A percentile compares a stretch with the other conserved stretches of the same genome.
Conservation (phyloP, 768 basidiomycete genomes). For the Mycena kentingensis region DNA sequence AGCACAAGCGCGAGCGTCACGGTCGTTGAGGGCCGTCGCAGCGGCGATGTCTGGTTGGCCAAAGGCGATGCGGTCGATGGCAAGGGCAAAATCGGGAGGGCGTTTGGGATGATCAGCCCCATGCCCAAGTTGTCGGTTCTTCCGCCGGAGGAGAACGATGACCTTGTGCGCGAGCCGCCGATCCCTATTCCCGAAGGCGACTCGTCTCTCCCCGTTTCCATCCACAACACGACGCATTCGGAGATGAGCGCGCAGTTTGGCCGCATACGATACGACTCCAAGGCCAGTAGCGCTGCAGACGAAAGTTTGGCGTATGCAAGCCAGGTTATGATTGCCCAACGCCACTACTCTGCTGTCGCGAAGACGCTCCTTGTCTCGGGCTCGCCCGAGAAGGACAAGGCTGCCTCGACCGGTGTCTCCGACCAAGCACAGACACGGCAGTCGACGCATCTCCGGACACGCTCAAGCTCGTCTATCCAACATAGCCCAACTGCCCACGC, state of each 20-base stretch:
- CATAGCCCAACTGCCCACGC: constrained; percentile 38
- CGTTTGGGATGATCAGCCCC: constrained; percentile 62
- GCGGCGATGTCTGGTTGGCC: constrained; percentile 73
- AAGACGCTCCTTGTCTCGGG: constrained; percentile 60
- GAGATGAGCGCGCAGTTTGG: constrained; percentile 62
- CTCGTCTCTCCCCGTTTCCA: constrained; percentile 42
- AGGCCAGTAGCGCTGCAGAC: constrained; percentile 53
- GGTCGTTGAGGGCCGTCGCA: constrained; percentile 69
- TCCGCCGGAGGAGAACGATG: constrained; percentile 52
- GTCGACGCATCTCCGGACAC: constrained; percentile 58
- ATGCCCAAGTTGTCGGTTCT: constrained; percentile 70
- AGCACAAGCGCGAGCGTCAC: constrained; percentile 65
- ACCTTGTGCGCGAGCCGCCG: constrained; percentile 57
- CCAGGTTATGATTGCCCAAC: constrained; percentile 70
- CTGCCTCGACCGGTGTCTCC: constrained; percentile 40
- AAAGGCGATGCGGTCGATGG: constrained; percentile 75
- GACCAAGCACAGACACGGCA: constrained; percentile 32
- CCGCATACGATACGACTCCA: constrained; percentile 51
- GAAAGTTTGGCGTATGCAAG: constrained; percentile 54
- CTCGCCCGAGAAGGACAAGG: constrained; percentile 44
- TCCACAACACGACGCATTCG: constrained; percentile 56
- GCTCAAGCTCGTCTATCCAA: constrained; percentile 56
- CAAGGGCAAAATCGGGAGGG: constrained; percentile 60
- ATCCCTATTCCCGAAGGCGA: constrained; percentile 59
- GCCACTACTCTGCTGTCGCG: constrained; percentile 72